Evolutionary conservation across 257 asterid genomes (phyloP), one percentile per base, ranked within the genome.

Genomic region (Solanum gracilifrons): DNA sequence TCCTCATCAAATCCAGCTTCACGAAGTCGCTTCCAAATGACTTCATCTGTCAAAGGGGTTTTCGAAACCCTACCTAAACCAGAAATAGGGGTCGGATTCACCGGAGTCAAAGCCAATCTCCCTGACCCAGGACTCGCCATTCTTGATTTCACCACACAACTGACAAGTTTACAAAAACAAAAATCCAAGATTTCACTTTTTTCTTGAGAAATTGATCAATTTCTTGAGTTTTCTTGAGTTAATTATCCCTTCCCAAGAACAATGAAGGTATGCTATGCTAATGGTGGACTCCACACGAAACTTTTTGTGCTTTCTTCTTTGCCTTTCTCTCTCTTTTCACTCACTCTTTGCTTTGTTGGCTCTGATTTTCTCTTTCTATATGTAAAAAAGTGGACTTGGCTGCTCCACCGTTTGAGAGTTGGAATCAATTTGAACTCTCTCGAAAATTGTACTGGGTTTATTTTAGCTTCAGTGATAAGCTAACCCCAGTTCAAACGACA

Each of bases 1-100:
- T 97, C 99, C 88, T 97, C 99, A 87, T 96, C 99, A 80, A 97
- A 94, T 6, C 99, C 99, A 4, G 98, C 98, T 58, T 97, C 98
- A 85, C 92, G 92, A 58, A 97, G 94, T 83, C 96, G 92, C 88
- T 91, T 95, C 99, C 99, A 96, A 12, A 97, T 90, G 20, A 88
- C 92, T 75, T 94, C 99, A 76, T 96, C 99, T 79, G 90, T 94
- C 85, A 95, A 91, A 75, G 98, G 98, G 74, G 95, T 91, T 84
- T 90, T 92, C 88, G 92, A 88, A 92, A 91, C 96, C 96, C 96
- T 90, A 62, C 69, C 87, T 27, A 76, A 79, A 88, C 90, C 87
- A 2, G 95, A 90, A 55, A 92, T 58, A 23, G 90, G 39, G 10
- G 91, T 82, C 31, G 89, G 37, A 79, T 79, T 79, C 37, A 79